phyloP scores from a whole-genome alignment of 306 rosid genomes.

The Cajanus cajan region DNA sequence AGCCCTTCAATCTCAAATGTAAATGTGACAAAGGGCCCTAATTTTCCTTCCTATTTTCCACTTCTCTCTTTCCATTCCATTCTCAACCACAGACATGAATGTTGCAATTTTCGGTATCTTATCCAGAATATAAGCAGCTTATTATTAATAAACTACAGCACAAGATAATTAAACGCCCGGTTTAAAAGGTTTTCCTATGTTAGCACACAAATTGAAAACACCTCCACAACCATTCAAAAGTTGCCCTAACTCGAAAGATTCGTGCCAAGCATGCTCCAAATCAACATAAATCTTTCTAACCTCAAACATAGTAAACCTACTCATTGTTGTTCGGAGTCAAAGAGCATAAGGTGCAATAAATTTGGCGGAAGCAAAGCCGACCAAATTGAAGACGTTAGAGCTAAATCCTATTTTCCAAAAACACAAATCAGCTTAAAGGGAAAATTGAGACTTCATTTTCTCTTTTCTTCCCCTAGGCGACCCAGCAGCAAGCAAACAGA shows the following conservation, averaged over 20 bases:
- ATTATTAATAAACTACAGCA: not conserved
- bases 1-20: conserved; percentile 14
- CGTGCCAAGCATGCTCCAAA: conserved; percentile 15
- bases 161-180: not conserved
- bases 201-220: not conserved
- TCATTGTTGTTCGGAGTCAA: not conserved
- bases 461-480: not conserved
- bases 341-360: conserved; percentile 11
- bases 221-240: not conserved
- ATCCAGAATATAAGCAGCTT: not conserved
- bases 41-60: not conserved
- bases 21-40: not conserved
- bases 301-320: conserved; percentile 13
- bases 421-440: not conserved
- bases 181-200: not conserved
- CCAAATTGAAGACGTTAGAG: conserved; percentile 20
- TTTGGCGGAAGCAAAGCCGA: not conserved
- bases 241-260: conserved; percentile 23
- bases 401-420: conserved; percentile 12
- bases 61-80: conserved; percentile 15
- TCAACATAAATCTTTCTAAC: not conserved
- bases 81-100: conserved; percentile 13
- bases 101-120: not conserved
- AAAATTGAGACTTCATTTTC: not conserved
- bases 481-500: conserved; percentile 20